A percentile compares a stretch with the other conserved stretches of the same genome.
These are phyloP conservation scores for Herpotrichia juniperi DNA, from an alignment of 2,329 filamentous ascomycete genomes.

Conservation along the genomic window DNA sequence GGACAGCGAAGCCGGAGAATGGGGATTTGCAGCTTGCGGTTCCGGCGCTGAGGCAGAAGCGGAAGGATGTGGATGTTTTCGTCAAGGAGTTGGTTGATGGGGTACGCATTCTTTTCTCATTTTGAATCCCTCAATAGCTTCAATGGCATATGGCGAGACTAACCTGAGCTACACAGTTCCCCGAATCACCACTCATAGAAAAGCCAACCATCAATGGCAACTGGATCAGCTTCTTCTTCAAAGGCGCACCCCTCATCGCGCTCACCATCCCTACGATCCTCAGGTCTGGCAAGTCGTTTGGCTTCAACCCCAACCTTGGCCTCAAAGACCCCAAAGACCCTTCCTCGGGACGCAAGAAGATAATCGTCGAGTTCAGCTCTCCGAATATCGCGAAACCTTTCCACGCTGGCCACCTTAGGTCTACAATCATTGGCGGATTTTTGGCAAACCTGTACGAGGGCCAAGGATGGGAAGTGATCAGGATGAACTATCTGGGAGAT, in stretches of 20 bases:
- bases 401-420: conserved; percentile 71
- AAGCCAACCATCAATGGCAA: conserved; percentile 71
- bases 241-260: conserved; percentile 67
- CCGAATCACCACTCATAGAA: conserved; percentile 74
- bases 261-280: conserved; percentile 74
- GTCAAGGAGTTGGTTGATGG: conserved; percentile 61
- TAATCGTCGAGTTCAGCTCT: conserved; percentile 82
- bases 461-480: conserved; percentile 72
- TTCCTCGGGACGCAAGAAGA: conserved; percentile 66
- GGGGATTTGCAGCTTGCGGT: conserved; percentile 81
- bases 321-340: conserved; percentile 66
- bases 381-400: conserved; percentile 75
- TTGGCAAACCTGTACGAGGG: conserved; percentile 71
- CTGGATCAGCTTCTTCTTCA: conserved; percentile 83
- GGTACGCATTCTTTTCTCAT: conserved; percentile 23
- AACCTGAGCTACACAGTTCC: conserved; percentile 60
- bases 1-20: conserved; percentile 80
- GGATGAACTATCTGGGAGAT: conserved; percentile 79
- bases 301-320: conserved; percentile 65
- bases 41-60: conserved; percentile 77
- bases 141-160: neutral
- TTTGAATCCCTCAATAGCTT: neutral
- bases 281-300: conserved; percentile 65
- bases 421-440: conserved; percentile 78
- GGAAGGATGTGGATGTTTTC: conserved; percentile 64